Percentiles rank a stretch among this genome's conserved stretches.
Evolutionary conservation across 139 green algal species (phyloP).

Genomic region (Monoraphidium neglectum): DNA sequence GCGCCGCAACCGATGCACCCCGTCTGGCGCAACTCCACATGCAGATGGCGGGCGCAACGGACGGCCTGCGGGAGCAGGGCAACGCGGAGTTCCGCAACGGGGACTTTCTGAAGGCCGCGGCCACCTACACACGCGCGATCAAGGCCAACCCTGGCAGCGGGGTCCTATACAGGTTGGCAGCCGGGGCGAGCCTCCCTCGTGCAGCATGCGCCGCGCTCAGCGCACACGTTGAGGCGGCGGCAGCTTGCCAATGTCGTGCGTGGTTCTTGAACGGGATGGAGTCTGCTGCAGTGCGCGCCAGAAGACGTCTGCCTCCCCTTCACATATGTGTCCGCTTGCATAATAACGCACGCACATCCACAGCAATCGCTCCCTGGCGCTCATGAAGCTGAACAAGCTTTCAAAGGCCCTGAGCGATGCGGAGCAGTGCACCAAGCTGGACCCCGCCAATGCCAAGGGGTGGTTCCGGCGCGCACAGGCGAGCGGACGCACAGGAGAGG

Average conservation of each 20-base stretch:
- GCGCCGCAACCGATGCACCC: too few species aligned
- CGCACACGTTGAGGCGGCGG: not conserved
- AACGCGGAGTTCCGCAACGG: constrained; percentile 78
- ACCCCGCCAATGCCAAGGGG: constrained; percentile 89
- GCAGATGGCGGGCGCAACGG: constrained; percentile 1
- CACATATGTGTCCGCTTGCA: not conserved
- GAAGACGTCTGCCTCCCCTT: not conserved
- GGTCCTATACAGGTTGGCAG: constrained; percentile 73
- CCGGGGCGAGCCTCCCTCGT: not conserved
- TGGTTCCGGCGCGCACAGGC: constrained; percentile 21
- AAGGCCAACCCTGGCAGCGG: constrained; percentile 75
- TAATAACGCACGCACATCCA: not conserved
- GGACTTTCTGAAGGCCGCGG: constrained; percentile 85
- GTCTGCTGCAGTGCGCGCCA: not conserved
- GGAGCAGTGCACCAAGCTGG: constrained; percentile 65
- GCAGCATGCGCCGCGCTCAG: not conserved
- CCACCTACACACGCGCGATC: constrained; percentile 86
- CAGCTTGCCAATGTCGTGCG: not conserved
- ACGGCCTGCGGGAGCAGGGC: constrained; percentile 72
- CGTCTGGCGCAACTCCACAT: too few species aligned
- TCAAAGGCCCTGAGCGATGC: constrained; percentile 89
- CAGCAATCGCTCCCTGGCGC: constrained; percentile 88
- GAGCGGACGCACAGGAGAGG: constrained; percentile 1
- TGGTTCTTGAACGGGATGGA: not conserved
- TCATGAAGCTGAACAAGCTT: constrained; percentile 92